A percentile compares a stretch with the other conserved stretches of the same genome.
Conservation (phyloP, 345 rosid species). For the Arabidopsis suecica region DNA sequence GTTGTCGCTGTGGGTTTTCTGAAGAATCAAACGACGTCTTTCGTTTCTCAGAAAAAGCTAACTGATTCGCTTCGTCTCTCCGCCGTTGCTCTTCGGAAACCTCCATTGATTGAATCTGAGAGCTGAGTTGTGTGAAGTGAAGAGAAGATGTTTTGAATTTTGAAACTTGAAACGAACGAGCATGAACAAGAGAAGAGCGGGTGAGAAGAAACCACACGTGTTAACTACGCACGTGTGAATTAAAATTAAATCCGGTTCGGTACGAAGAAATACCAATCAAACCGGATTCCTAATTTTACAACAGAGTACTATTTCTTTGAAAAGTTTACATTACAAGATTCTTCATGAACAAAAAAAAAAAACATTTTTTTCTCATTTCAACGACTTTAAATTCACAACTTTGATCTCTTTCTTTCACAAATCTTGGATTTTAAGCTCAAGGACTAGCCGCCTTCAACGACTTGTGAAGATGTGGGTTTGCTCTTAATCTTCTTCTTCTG, state of each 20-base stretch:
- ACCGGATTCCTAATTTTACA: constrained; percentile 19
- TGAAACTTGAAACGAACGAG: constrained; percentile 31
- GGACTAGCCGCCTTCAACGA: constrained; percentile 28
- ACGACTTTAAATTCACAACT: constrained; percentile 27
- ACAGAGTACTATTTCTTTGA: neutral
- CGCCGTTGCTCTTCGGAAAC: constrained; percentile 64
- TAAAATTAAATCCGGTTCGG: constrained; percentile 21
- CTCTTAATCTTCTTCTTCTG: constrained; percentile 38
- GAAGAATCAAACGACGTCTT: constrained; percentile 51
- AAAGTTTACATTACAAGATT: constrained; percentile 24
- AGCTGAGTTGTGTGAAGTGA: constrained; percentile 35
- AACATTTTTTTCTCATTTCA: neutral
- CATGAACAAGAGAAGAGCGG: constrained; percentile 10
- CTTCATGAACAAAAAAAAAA: constrained; percentile 24
- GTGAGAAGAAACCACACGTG: constrained; percentile 18
- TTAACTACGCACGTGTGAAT: constrained; percentile 7
- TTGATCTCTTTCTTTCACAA: constrained; percentile 14
- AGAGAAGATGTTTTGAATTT: constrained; percentile 27
- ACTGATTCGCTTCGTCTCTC: constrained; percentile 64
- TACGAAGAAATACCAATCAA: neutral
- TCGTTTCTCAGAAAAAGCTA: constrained; percentile 64
- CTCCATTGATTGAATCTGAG: constrained; percentile 46
- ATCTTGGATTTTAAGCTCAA: neutral
- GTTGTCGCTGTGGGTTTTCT: constrained; percentile 37
- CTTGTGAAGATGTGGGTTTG: constrained; percentile 25